Percentiles rank a stretch among this genome's conserved stretches.
phyloP scores from a whole-genome alignment of 352 stramenopile species.

The Blastocystis sp. region DNA sequence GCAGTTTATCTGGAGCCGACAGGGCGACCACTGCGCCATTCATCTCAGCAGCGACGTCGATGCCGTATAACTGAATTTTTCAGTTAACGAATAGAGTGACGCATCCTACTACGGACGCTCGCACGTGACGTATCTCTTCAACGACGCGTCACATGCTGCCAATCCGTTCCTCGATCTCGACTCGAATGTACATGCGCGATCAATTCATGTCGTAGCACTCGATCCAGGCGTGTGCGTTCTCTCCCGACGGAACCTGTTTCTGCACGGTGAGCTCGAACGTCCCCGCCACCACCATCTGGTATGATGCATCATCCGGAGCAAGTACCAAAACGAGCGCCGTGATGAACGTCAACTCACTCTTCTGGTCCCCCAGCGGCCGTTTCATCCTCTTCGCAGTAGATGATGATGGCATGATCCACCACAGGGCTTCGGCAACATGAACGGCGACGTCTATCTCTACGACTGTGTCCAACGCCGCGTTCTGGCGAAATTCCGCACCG shows the following conservation, averaged over 20 bases:
- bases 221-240: background rate
- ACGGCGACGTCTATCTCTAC: background rate
- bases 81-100: background rate
- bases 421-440: slow-evolving; percentile 40
- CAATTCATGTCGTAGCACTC: slow-evolving; percentile 39
- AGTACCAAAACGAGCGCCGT: background rate
- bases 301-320: background rate
- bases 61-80: background rate
- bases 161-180: no score
- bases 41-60: slow-evolving; percentile 18
- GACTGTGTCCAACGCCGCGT: background rate
- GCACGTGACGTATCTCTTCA: slow-evolving; percentile 6
- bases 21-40: background rate
- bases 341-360: slow-evolving; percentile 25
- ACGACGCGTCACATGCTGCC: no score
- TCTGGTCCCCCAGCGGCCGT: slow-evolving; percentile 9
- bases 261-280: background rate
- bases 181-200: no score
- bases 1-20: background rate
- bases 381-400: background rate
- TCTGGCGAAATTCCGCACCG: slow-evolving; percentile 2
- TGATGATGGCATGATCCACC: background rate
- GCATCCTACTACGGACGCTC: slow-evolving; percentile 24
- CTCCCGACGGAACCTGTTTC: background rate
- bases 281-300: background rate